A percentile compares a stretch with the other conserved stretches of the same genome.
Conservation (phyloP, 768 basidiomycete species). For the Hemileccinum rubropunctum region DNA sequence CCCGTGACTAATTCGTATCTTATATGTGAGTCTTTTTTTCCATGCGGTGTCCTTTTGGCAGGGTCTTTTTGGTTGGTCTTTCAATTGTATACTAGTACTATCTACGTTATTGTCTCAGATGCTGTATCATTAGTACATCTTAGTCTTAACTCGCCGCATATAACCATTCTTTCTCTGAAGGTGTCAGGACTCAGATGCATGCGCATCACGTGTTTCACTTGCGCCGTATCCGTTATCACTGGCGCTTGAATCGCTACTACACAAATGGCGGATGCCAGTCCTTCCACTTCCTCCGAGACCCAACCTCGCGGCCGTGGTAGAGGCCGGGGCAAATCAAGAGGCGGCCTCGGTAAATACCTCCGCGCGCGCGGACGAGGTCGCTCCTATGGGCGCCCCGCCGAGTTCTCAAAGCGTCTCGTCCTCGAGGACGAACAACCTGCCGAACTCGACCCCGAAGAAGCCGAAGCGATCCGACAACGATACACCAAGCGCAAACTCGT, state of each 20-base stretch:
- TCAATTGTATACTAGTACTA: neutral
- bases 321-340: constrained; percentile 58
- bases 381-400: constrained; percentile 60
- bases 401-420: constrained; percentile 57
- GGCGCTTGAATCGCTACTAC: neutral
- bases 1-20: constrained; percentile 21
- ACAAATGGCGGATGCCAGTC: constrained; percentile 10
- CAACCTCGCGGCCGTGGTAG: constrained; percentile 38
- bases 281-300: constrained; percentile 8
- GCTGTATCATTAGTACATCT: constrained; percentile 17
- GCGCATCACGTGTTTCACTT: neutral
- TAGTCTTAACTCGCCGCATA: neutral
- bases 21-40: neutral
- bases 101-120: neutral
- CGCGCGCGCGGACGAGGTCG: constrained; percentile 66
- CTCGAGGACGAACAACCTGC: constrained; percentile 53
- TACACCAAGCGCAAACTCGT: constrained; percentile 59
- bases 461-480: constrained; percentile 45
- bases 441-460: constrained; percentile 41
- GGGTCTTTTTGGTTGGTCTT: neutral
- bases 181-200: too few relatives aligned
- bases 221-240: neutral
- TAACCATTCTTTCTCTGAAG: too few relatives aligned
- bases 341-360: constrained; percentile 72
- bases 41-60: constrained; percentile 13